Conservation (phyloP, 148 eudicot species). For the Cornus suecica region DNA sequence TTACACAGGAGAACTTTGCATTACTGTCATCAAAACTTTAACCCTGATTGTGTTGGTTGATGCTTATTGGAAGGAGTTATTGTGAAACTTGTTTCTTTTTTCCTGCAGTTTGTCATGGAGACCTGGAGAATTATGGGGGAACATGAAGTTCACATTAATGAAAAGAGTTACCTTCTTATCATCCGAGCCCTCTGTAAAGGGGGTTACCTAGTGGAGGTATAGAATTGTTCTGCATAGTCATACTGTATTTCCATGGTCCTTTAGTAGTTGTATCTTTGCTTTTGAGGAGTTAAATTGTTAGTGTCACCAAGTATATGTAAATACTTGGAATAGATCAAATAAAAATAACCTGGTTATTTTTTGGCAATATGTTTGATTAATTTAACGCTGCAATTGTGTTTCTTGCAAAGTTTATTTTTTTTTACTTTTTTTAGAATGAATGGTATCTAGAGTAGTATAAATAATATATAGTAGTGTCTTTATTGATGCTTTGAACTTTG, state of each 20-base stretch:
- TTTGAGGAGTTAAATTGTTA: not conserved
- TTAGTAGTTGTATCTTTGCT: not conserved
- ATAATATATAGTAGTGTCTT: not conserved
- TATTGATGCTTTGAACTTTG: not conserved
- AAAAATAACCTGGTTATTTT: not conserved
- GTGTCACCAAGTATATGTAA: not conserved
- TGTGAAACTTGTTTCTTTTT: not conserved
- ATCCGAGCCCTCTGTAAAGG: constrained; percentile 71
- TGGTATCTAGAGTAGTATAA: not conserved
- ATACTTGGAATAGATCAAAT: too few species aligned
- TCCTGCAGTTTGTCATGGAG: constrained; percentile 81
- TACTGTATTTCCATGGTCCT: not conserved
- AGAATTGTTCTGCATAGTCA: not conserved
- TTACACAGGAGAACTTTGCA: not conserved
- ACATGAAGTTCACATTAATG: constrained; percentile 37
- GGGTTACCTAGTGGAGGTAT: constrained; percentile 86
- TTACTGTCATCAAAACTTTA: not conserved
- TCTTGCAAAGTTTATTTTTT: not conserved
- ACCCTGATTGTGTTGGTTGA: not conserved
- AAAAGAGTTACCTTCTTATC: constrained; percentile 50
- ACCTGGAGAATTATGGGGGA: constrained; percentile 70
- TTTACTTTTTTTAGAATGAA: not conserved
- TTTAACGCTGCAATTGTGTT: not conserved
- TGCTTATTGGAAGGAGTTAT: constrained; percentile 9
- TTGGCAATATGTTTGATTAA: not conserved